These are phyloP conservation scores for Xenosphaeropsis pyriputrescens DNA, from an alignment of 2,329 filamentous ascomycete species.

Conservation along the genomic window DNA sequence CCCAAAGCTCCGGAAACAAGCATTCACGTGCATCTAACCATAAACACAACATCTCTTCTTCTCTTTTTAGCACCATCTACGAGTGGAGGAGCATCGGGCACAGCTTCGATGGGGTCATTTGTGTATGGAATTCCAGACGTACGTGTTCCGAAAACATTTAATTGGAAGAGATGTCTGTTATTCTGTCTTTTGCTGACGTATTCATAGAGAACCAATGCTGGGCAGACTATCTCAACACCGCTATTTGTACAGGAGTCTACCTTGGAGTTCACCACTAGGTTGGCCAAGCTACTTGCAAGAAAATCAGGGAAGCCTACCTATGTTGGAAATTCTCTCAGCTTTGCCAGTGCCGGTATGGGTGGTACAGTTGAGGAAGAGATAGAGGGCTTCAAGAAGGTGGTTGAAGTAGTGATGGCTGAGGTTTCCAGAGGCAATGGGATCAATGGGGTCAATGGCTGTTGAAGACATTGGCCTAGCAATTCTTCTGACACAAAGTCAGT, in stretches of 20 bases:
- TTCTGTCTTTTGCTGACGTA: slow-evolving; percentile 4
- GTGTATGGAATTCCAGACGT: slow-evolving; percentile 92
- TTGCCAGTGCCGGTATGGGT: slow-evolving; percentile 58
- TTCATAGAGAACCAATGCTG: slow-evolving; percentile 22
- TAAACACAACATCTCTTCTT: slow-evolving; percentile 39
- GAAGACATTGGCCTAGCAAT: neutral
- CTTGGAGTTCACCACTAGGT: slow-evolving; percentile 71
- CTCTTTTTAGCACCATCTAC: slow-evolving; percentile 46
- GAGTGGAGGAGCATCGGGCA: slow-evolving; percentile 31
- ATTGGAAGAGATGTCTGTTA: neutral
- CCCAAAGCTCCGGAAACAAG: slow-evolving; percentile 44
- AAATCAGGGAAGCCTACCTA: slow-evolving; percentile 66
- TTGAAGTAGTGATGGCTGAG: slow-evolving; percentile 50
- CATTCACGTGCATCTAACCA: slow-evolving; percentile 44
- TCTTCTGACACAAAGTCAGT: neutral
- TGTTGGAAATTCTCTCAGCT: slow-evolving; percentile 75
- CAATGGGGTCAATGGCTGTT: slow-evolving; percentile 2
- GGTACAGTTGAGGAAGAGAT: slow-evolving; percentile 87
- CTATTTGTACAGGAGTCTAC: slow-evolving; percentile 64
- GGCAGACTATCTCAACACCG: slow-evolving; percentile 58
- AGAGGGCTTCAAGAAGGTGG: slow-evolving; percentile 66
- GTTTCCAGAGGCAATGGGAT: slow-evolving; percentile 23
- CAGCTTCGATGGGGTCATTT: slow-evolving; percentile 65
- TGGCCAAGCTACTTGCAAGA: slow-evolving; percentile 72
- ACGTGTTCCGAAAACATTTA: slow-evolving; percentile 13